Evolutionary conservation across 2,329 filamentous ascomycete genomes (phyloP).

Genomic region (Xylaria sp.): DNA sequence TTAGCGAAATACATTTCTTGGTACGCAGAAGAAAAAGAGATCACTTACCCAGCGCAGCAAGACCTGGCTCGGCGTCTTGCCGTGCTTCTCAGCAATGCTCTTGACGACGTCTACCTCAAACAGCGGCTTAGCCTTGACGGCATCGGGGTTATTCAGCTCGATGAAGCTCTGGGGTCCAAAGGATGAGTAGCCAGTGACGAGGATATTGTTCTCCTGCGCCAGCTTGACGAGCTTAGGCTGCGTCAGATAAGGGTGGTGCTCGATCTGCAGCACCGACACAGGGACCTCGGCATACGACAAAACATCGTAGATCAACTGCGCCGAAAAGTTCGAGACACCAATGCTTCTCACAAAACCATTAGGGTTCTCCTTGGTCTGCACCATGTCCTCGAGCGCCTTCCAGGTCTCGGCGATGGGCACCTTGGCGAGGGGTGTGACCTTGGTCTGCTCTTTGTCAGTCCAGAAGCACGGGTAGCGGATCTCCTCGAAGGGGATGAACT

Average conservation of each 20-base stretch:
- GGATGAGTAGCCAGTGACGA: constrained; percentile 67
- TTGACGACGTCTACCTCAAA: constrained; percentile 52
- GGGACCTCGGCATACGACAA: constrained; percentile 77
- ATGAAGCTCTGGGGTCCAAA: constrained; percentile 60
- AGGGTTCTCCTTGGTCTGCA: constrained; percentile 60
- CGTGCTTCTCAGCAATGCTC: constrained; percentile 58
- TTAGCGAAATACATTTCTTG: not conserved
- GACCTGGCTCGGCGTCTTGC: constrained; percentile 67
- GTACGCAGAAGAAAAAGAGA: not conserved
- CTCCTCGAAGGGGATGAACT: constrained; percentile 51
- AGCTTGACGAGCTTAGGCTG: constrained; percentile 61
- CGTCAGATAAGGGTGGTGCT: constrained; percentile 81
- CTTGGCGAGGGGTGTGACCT: constrained; percentile 58
- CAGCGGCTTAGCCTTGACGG: constrained; percentile 38
- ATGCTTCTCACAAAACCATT: constrained; percentile 73
- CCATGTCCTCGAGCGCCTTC: constrained; percentile 77
- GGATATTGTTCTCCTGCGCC: constrained; percentile 61
- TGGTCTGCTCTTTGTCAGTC: constrained; percentile 52
- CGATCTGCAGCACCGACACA: constrained; percentile 81
- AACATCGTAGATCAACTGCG: constrained; percentile 76
- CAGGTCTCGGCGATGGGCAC: constrained; percentile 82
- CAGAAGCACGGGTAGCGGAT: constrained; percentile 48
- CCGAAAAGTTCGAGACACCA: constrained; percentile 83
- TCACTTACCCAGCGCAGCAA: constrained; percentile 63
- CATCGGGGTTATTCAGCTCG: constrained; percentile 37